Base-by-base conservation (phyloP, 257 asterid species). In the Ligustrum vulgare region DNA sequence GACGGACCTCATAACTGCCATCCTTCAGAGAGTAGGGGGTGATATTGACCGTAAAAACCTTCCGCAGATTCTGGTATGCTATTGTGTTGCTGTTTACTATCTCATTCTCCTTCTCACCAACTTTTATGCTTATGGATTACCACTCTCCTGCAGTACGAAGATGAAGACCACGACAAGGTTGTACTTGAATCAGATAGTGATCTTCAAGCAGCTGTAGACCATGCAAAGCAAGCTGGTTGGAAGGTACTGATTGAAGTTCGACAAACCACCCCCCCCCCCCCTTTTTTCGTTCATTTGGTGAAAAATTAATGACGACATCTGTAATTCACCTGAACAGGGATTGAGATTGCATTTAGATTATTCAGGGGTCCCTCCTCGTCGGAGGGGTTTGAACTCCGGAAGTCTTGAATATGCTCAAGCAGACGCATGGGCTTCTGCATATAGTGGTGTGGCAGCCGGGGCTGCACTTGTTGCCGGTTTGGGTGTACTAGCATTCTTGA, bases 221-320 rank as follows among this genome's bases (percentile, higher is more conserved):
- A 95, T 70, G 99, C 99, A 69, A 90, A 81, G 89, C 85, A 81
- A 31, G 88, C 87, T 37, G 99, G 99, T 68, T 95, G 99, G 99
- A 95, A 93, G 99, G 98, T 94, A 88, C 22, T 16, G 3, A 51
- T 32, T 8, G n/a, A 7, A 54, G 67, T 23, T 11, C n/a, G 39
- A 32, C n/a, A n/a, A n/a, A n/a, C n/a, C n/a, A n/a, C n/a, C n/a
- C n/a, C n/a, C n/a, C n/a, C n/a, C n/a, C n/a, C n/a, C 60, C 32
- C 13, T 9, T 58, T 6, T 4, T 58, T 56, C n/a, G 22, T 16
- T 51, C 37, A 5, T 28, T 51, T 23, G 31, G 62, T n/a, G n/a
- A 18, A 18, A 15, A n/a, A 51, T 60, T 16, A 64, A 11, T 75
- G 8, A 67, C 51, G 47, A 31, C 25, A 41, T 12, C 3, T 8